phyloP scores from a whole-genome alignment of 2,329 filamentous ascomycete genomes.

The Colletotrichum cordylinicola region DNA sequence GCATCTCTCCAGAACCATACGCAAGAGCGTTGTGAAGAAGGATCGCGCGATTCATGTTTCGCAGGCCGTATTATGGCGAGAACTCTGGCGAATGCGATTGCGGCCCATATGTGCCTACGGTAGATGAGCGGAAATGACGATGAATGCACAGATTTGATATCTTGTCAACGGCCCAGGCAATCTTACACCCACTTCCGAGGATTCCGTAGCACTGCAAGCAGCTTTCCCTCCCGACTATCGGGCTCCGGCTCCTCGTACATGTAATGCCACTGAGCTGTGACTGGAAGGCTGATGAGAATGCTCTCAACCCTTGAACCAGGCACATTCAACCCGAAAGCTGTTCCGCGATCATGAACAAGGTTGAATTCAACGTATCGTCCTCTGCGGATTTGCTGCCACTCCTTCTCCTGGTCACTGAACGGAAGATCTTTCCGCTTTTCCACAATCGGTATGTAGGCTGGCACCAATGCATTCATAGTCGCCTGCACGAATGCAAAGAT shows the following conservation, averaged over 20 bases:
- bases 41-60: background rate
- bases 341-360: conserved; percentile 93
- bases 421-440: conserved; percentile 89
- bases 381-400: conserved; percentile 93
- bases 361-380: conserved; percentile 98
- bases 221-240: conserved; percentile 75
- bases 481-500: conserved; percentile 88
- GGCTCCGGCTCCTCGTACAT: conserved; percentile 82
- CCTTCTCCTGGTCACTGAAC: conserved; percentile 83
- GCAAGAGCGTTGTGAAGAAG: accelerated
- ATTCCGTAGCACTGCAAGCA: conserved; percentile 73
- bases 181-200: conserved; percentile 71
- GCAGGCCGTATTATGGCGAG: background rate
- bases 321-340: conserved; percentile 90
- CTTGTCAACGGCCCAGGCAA: background rate
- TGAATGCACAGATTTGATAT: background rate
- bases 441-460: conserved; percentile 91
- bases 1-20: background rate
- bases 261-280: conserved; percentile 93
- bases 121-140: background rate
- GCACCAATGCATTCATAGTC: conserved; percentile 84
- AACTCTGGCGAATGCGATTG: background rate
- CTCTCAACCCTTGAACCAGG: conserved; percentile 92
- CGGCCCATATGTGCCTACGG: background rate
- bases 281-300: conserved; percentile 93